Percentiles rank a stretch among this genome's conserved stretches.
Evolutionary conservation across 495 filamentous ascomycete species (phyloP).

Genomic region (Hypoxylon trugodes): DNA sequence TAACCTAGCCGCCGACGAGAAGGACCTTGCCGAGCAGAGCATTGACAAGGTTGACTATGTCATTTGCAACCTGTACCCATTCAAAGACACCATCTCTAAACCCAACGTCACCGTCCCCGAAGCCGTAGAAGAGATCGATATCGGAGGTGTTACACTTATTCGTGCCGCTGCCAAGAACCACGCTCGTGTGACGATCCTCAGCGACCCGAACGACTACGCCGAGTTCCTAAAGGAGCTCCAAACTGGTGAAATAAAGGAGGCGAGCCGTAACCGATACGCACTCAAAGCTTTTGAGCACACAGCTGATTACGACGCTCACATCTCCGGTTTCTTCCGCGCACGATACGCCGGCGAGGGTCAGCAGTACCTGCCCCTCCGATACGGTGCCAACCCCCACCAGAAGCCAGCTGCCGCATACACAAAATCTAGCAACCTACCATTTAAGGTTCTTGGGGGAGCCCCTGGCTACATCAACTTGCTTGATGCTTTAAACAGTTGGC

Average conservation of each 20-base stretch:
- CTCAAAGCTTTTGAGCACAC: slow-evolving; percentile 98
- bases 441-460: slow-evolving; percentile 91
- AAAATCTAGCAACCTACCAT: slow-evolving; percentile 77
- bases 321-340: slow-evolving; percentile 96
- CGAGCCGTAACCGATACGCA: slow-evolving; percentile 84
- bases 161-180: slow-evolving; percentile 98
- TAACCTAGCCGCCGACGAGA: slow-evolving; percentile 90
- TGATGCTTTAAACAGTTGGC: slow-evolving; percentile 96
- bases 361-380: slow-evolving; percentile 86
- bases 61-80: slow-evolving; percentile 97
- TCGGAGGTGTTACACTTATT: slow-evolving; percentile 95
- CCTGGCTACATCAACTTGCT: slow-evolving; percentile 98
- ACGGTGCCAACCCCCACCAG: slow-evolving; percentile 97
- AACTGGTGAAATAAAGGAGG: slow-evolving; percentile 83
- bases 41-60: slow-evolving; percentile 98
- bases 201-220: slow-evolving; percentile 90
- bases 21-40: slow-evolving; percentile 95
- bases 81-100: slow-evolving; percentile 97
- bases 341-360: slow-evolving; percentile 86
- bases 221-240: slow-evolving; percentile 92
- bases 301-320: slow-evolving; percentile 94
- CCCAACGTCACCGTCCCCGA: slow-evolving; percentile 95
- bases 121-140: slow-evolving; percentile 98
- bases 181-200: slow-evolving; percentile 90
- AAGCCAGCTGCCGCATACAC: slow-evolving; percentile 90